Conservation (phyloP, 1,139 yeast genomes). For the Hyphopichia burtonii region DNA sequence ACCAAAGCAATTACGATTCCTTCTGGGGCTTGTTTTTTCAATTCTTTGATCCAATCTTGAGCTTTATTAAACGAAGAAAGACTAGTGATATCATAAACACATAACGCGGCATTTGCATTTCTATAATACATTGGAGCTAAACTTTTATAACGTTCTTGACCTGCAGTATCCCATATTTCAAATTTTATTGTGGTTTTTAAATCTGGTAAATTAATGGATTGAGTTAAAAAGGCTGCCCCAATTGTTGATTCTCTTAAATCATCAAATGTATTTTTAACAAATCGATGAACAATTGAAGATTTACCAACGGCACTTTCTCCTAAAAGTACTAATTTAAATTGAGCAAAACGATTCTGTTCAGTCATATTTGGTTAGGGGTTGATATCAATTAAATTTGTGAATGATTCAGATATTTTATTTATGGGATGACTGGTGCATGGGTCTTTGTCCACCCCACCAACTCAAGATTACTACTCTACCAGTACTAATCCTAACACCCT, state of each 20-base stretch:
- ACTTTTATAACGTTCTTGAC: constrained; percentile 48
- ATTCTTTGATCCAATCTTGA: constrained; percentile 93
- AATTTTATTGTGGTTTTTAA: constrained; percentile 39
- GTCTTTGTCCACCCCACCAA: no score
- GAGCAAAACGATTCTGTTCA: constrained; percentile 28
- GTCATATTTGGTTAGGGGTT: constrained; percentile 1
- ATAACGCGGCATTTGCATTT: constrained; percentile 41
- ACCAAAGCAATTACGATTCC: constrained; percentile 84
- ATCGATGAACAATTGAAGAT: constrained; percentile 46
- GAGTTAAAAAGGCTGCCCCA: constrained; percentile 96
- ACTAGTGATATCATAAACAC: constrained; percentile 36
- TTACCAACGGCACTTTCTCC: constrained; percentile 54
- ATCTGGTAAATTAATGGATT: constrained; percentile 57
- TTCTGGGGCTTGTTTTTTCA: constrained; percentile 85
- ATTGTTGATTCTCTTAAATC: constrained; percentile 93
- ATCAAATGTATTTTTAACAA: constrained; percentile 76
- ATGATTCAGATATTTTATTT: no score
- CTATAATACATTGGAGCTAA: constrained; percentile 51
- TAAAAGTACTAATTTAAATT: constrained; percentile 44
- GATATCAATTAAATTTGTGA: no score
- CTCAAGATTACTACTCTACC: no score
- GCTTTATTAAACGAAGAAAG: constrained; percentile 78
- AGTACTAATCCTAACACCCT: no score
- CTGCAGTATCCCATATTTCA: constrained; percentile 54
- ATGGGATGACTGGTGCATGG: no score